Conservation (phyloP, 2,329 filamentous ascomycete species). For the Colletotrichum limetticola region DNA sequence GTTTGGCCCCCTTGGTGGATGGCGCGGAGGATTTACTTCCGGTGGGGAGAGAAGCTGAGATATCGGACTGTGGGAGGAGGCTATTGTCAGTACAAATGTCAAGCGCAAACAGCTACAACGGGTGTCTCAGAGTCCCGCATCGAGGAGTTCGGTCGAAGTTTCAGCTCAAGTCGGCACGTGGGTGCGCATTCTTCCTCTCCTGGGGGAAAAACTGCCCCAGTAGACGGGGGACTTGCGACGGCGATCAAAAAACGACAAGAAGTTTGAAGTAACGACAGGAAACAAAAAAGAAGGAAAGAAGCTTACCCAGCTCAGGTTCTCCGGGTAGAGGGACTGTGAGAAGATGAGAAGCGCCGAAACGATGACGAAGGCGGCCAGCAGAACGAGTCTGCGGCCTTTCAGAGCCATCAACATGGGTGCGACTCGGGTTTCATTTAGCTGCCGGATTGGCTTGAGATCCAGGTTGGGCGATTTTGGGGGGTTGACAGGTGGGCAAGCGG, state of each 20-base stretch:
- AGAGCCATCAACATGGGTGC: conserved; percentile 30
- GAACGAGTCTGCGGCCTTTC: conserved; percentile 32
- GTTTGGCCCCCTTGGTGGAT: conserved; percentile 12
- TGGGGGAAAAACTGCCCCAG: neutral
- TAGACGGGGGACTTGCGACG: conserved; percentile 1
- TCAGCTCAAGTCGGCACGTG: conserved; percentile 26
- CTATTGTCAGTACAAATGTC: conserved; percentile 19
- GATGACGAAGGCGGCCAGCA: conserved; percentile 28
- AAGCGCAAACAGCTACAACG: conserved; percentile 1
- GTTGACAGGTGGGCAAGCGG: neutral
- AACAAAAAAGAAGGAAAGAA: neutral
- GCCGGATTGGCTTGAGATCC: conserved; percentile 31
- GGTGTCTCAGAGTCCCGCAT: conserved; percentile 17
- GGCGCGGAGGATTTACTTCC: conserved; percentile 25
- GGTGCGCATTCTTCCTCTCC: conserved; percentile 8
- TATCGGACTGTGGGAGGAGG: conserved; percentile 27
- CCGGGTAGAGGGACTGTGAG: conserved; percentile 30
- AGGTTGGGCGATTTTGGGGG: conserved; percentile 11
- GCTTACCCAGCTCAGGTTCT: conserved; percentile 34
- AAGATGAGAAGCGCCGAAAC: conserved; percentile 26
- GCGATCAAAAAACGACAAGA: conserved; percentile 1
- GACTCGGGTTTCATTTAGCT: conserved; percentile 29
- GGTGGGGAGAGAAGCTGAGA: conserved; percentile 30
- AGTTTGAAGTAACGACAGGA: conserved; percentile 8
- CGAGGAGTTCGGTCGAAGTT: conserved; percentile 25